phyloP scores from a whole-genome alignment of 148 eudicot species.

The Spergularia bocconei region DNA sequence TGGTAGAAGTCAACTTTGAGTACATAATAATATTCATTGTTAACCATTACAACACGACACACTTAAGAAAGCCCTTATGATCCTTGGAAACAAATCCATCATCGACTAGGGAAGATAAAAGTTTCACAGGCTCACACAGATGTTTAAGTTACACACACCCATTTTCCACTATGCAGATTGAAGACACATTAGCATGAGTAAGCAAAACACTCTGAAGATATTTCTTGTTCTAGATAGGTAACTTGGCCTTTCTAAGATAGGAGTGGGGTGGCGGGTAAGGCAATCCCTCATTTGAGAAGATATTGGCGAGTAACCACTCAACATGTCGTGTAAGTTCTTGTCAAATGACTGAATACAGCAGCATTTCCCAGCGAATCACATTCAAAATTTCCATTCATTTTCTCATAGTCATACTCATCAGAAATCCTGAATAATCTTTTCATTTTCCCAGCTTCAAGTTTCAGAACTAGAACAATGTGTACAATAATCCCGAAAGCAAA shows the following conservation, averaged over 20 bases:
- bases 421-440: background rate
- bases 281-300: background rate
- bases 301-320: background rate
- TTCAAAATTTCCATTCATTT: background rate
- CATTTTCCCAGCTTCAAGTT: background rate
- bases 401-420: background rate
- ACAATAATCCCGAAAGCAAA: background rate
- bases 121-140: too few relatives aligned
- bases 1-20: constrained; percentile 5
- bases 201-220: background rate
- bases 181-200: background rate
- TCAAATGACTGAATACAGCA: background rate
- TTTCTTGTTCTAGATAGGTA: background rate
- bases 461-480: background rate
- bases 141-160: too few relatives aligned
- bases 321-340: background rate
- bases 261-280: too few relatives aligned
- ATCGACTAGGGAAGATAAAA: too few relatives aligned
- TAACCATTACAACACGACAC: background rate
- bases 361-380: background rate
- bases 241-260: background rate
- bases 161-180: too few relatives aligned
- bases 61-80: background rate
- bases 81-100: too few relatives aligned
- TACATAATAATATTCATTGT: background rate